Percentiles rank a stretch among this genome's conserved stretches.
These are phyloP conservation scores for Paralagenidium karlingii DNA, from an alignment of 352 stramenopile species.

Conservation along the genomic window DNA sequence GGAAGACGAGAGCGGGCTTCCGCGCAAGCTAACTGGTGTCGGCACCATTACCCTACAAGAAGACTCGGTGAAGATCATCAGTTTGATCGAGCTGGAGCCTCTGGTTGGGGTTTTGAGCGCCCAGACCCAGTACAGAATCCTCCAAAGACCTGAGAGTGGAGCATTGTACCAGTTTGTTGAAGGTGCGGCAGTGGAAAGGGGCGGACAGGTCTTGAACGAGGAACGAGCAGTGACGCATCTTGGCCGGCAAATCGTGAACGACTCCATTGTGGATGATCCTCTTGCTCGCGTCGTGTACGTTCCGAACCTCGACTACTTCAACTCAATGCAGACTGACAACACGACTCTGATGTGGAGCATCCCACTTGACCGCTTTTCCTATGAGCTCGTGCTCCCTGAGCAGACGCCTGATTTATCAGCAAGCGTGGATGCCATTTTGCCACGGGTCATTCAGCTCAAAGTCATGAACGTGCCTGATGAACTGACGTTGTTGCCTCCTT, in stretches of 20 bases:
- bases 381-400: too few relatives aligned
- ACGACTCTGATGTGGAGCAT: too few relatives aligned
- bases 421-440: slow-evolving; percentile 2
- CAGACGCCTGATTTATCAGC: too few relatives aligned
- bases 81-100: slow-evolving; percentile 24
- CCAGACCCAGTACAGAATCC: slow-evolving; percentile 18
- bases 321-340: too few relatives aligned
- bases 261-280: slow-evolving; percentile 11
- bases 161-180: slow-evolving; percentile 30
- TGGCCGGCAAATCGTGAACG: slow-evolving; percentile 4
- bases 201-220: too few relatives aligned
- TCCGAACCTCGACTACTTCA: slow-evolving; percentile 40
- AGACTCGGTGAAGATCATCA: slow-evolving; percentile 25
- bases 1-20: too few relatives aligned
- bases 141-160: slow-evolving; percentile 21
- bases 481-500: slow-evolving; percentile 31
- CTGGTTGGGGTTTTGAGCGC: slow-evolving; percentile 16
- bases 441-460: slow-evolving; percentile 29
- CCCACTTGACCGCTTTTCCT: too few relatives aligned
- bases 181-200: neutral
- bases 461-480: slow-evolving; percentile 33
- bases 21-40: too few relatives aligned
- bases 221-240: too few relatives aligned
- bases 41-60: slow-evolving; percentile 21
- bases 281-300: slow-evolving; percentile 25